phyloP scores from a whole-genome alignment of 331 rosid species.

The Pyrus hybrid region DNA sequence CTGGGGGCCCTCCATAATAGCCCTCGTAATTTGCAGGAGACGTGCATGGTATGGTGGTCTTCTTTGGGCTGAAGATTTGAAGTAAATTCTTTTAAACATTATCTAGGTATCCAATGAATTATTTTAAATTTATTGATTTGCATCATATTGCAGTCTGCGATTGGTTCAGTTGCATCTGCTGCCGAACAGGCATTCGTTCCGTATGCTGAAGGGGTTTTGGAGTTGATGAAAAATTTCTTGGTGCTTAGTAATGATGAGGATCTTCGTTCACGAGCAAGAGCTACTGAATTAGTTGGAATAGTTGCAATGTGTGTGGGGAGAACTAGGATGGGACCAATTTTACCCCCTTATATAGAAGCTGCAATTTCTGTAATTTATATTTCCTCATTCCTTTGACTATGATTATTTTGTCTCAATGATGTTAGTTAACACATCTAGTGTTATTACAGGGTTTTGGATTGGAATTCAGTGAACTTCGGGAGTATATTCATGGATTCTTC shows the following conservation, averaged over 20 bases:
- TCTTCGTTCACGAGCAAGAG: conserved; percentile 92
- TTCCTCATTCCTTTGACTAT: conserved; percentile 18
- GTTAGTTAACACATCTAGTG: conserved; percentile 16
- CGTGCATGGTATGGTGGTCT: conserved; percentile 80
- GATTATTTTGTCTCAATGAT: conserved; percentile 5
- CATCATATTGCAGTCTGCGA: conserved; percentile 72
- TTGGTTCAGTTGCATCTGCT: conserved; percentile 96
- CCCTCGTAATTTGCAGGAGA: conserved; percentile 83
- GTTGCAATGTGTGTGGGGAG: conserved; percentile 97
- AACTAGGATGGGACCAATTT: conserved; percentile 76
- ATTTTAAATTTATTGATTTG: neutral
- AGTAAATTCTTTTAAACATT: neutral
- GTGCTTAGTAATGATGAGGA: conserved; percentile 89
- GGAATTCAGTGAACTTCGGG: conserved; percentile 92
- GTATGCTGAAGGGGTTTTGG: conserved; percentile 91
- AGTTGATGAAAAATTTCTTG: conserved; percentile 89
- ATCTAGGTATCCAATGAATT: neutral
- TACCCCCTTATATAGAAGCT: conserved; percentile 89
- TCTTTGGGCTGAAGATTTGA: conserved; percentile 12
- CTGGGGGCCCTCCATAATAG: conserved; percentile 80
- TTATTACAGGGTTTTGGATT: conserved; percentile 76
- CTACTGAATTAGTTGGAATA: conserved; percentile 98
- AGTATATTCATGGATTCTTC: conserved; percentile 97
- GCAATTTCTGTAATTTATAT: conserved; percentile 71
- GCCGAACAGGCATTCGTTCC: conserved; percentile 94